phyloP scores from a whole-genome alignment of 1,284 basidiomycete species.

The Megacollybia platyphylla region DNA sequence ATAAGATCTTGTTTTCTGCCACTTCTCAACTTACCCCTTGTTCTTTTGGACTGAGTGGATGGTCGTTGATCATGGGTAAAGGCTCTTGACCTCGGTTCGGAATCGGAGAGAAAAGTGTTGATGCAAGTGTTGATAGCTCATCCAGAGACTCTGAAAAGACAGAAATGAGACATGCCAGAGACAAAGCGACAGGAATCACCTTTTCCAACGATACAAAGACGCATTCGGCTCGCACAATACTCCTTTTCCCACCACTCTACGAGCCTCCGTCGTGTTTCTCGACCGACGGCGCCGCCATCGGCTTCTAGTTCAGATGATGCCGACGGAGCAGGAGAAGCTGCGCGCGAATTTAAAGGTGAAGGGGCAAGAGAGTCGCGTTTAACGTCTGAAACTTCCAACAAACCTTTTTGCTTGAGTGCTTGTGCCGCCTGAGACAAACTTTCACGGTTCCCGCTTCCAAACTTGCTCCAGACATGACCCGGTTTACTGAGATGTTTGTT shows the following conservation, averaged over 20 bases:
- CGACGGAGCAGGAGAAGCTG: constrained; percentile 53
- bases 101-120: constrained; percentile 69
- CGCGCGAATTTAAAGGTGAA: constrained; percentile 40
- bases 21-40: constrained; percentile 47
- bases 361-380: constrained; percentile 19
- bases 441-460: constrained; percentile 85
- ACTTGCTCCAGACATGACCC: constrained; percentile 87
- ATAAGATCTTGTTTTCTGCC: neutral
- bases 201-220: constrained; percentile 82
- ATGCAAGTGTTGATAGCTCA: constrained; percentile 60
- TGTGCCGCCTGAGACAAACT: constrained; percentile 68
- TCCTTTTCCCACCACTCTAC: constrained; percentile 93
- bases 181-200: constrained; percentile 28
- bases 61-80: constrained; percentile 58
- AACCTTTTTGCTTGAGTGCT: constrained; percentile 35
- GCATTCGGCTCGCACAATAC: constrained; percentile 94
- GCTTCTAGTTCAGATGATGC: constrained; percentile 44
- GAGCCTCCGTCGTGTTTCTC: constrained; percentile 83
- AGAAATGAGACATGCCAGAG: neutral
- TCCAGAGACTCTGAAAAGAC: constrained; percentile 61
- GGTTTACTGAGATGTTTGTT: constrained; percentile 80
- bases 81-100: constrained; percentile 58
- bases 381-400: constrained; percentile 13
- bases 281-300: constrained; percentile 66
- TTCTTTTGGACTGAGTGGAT: constrained; percentile 66